Base-by-base conservation (phyloP, 1,284 basidiomycete genomes). In the Austroboletus niveus region DNA sequence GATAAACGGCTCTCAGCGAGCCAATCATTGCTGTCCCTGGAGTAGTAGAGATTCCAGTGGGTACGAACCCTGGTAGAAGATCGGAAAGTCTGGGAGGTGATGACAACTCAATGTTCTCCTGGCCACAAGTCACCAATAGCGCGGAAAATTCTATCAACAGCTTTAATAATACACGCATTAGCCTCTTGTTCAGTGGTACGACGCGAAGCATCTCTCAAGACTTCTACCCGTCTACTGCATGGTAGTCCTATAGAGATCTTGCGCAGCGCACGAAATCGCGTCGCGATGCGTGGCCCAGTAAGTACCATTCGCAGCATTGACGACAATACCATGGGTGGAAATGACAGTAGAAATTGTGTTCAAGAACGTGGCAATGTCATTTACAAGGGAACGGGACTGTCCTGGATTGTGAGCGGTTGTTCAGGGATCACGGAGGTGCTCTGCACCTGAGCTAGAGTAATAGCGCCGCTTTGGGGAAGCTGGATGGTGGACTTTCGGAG, bases 281-380 rank as follows among this genome's bases (percentile, higher is more conserved):
- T 80, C 77, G 42, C 82, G 78, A 58, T 87, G 84, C 22, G 75
- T 64, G 41, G 72, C 66, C 86, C 85, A 89, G 61, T 90, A 90
- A 14, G 75, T 70, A 20, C 87, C 87, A 47, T 73, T 79, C 4
- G 77, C 72, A 8, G 82, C 73, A 58, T 89, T 87, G 48, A 72
- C 71, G 36, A 83, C 62, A 41, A 90, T 78, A 59, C 79, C 83
- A 59, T 89, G 85, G 8, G 78, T 67, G 0, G 77, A 69, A 43
- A 89, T 68, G 24, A 82, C 74, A 20, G 63, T 70, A 34, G 76
- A 78, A 47, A 89, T 63, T 2, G 75, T 75, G 42, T 73, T 75
- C 51, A 90, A 68, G 30, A 90, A 71, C 1, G 75, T 64, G 2
- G 85, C 83, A 40, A 89, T 64, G 56, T 90, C 88, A 52, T 77